Percentiles rank a stretch among this genome's conserved stretches.
Evolutionary conservation across 2,329 filamentous ascomycete species (phyloP).

Genomic region (Alternaria consortialis): DNA sequence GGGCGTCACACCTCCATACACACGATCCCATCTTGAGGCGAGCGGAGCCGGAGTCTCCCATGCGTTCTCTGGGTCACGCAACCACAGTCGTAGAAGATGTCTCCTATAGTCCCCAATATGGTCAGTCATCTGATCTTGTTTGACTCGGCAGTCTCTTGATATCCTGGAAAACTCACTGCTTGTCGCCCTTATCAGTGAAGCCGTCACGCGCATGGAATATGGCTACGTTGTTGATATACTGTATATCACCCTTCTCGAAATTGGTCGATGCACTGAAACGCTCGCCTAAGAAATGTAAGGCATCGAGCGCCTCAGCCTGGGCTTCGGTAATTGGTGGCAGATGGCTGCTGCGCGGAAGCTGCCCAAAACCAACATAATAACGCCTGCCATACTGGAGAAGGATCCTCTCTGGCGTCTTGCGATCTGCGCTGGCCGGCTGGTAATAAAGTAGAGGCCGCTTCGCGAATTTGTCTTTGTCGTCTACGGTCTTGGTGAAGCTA

Average conservation of each 20-base stretch:
- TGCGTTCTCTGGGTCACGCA: constrained; percentile 57
- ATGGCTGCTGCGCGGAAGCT: constrained; percentile 60
- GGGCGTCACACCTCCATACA: constrained; percentile 63
- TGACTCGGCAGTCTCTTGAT: not conserved
- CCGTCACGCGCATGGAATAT: constrained; percentile 62
- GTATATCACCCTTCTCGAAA: constrained; percentile 56
- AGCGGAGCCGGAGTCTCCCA: constrained; percentile 56
- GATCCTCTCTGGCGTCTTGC: constrained; percentile 55
- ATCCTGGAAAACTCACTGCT: not conserved
- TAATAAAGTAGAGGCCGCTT: not conserved
- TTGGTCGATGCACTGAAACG: constrained; percentile 50
- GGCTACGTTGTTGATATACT: constrained; percentile 63
- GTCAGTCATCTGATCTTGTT: constrained; percentile 39
- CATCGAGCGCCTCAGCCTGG: constrained; percentile 57
- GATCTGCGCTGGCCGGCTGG: not conserved
- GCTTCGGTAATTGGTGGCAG: constrained; percentile 64
- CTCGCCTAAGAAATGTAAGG: constrained; percentile 56
- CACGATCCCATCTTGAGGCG: constrained; percentile 57
- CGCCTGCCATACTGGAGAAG: constrained; percentile 52
- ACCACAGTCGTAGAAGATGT: constrained; percentile 59
- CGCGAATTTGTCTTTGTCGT: no score
- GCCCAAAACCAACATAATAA: constrained; percentile 61
- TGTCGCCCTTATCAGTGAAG: constrained; percentile 45
- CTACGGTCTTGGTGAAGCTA: no score
- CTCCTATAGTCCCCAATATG: constrained; percentile 46